phyloP scores from a whole-genome alignment of 768 basidiomycete genomes.

The Thelephora ganbajun region DNA sequence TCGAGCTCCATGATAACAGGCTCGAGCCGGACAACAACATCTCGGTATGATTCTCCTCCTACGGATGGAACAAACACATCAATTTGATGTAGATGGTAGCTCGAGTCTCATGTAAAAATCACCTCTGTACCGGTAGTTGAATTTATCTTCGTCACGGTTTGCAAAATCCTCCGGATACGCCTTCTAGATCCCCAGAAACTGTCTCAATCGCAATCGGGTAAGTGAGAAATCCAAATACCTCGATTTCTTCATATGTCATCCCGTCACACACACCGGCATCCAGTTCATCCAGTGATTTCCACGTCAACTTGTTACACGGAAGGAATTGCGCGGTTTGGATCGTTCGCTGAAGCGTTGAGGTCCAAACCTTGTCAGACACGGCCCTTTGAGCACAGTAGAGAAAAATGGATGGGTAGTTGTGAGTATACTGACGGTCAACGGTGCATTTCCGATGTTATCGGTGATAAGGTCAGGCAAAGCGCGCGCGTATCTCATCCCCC shows the following conservation, averaged over 20 bases:
- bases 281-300: conserved; percentile 97
- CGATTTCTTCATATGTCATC: conserved; percentile 99
- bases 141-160: conserved; percentile 97
- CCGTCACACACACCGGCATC: conserved; percentile 99
- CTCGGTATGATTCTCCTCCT: conserved; percentile 93
- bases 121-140: conserved; percentile 87
- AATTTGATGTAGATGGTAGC: too few species aligned
- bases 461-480: conserved; percentile 80
- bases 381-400: not conserved
- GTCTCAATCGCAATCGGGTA: not conserved
- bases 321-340: conserved; percentile 79
- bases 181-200: conserved; percentile 31
- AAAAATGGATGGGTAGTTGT: not conserved
- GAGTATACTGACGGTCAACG: conserved; percentile 51
- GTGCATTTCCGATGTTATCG: conserved; percentile 82
- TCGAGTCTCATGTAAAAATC: not conserved
- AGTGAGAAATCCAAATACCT: conserved; percentile 33
- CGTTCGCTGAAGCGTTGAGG: conserved; percentile 89
- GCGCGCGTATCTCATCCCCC: conserved; percentile 73
- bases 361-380: conserved; percentile 72
- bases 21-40: conserved; percentile 89
- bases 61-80: not conserved
- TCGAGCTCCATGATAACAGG: conserved; percentile 99
- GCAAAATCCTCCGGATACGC: conserved; percentile 97
- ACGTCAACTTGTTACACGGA: conserved; percentile 84